Evolutionary conservation across 805 yeast species (phyloP).

Genomic region (Clavispora asparagi): DNA sequence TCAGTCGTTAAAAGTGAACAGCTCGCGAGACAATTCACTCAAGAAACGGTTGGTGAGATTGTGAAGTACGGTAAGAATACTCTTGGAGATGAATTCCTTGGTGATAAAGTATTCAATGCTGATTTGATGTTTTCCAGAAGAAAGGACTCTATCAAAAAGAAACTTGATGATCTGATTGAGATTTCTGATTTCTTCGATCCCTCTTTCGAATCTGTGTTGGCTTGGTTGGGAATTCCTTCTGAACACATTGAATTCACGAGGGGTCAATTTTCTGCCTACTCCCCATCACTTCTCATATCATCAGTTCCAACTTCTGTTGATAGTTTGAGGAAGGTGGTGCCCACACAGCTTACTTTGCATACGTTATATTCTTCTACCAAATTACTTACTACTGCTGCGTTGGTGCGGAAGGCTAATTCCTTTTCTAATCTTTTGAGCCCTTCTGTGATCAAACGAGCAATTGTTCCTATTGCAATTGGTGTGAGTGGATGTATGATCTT

Average conservation of each 20-base stretch:
- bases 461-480: slow-evolving; percentile 48
- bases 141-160: slow-evolving; percentile 55
- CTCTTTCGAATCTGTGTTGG: slow-evolving; percentile 52
- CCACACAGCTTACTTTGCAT: slow-evolving; percentile 36
- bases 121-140: slow-evolving; percentile 79
- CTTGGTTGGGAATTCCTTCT: slow-evolving; percentile 38
- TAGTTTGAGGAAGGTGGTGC: slow-evolving; percentile 26
- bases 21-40: slow-evolving; percentile 59
- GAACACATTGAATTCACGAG: slow-evolving; percentile 22
- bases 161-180: slow-evolving; percentile 55
- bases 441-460: slow-evolving; percentile 40
- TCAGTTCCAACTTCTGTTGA: slow-evolving; percentile 25
- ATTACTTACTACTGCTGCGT: slow-evolving; percentile 38
- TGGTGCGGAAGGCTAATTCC: slow-evolving; percentile 33
- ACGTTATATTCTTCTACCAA: slow-evolving; percentile 37
- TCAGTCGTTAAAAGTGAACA: slow-evolving; percentile 64
- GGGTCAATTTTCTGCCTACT: slow-evolving; percentile 25
- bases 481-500: slow-evolving; percentile 50
- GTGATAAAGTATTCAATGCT: slow-evolving; percentile 60
- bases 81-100: slow-evolving; percentile 58
- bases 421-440: slow-evolving; percentile 32
- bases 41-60: slow-evolving; percentile 55
- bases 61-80: slow-evolving; percentile 55
- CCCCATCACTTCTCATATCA: slow-evolving; percentile 28
- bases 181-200: slow-evolving; percentile 79